A percentile compares a stretch with the other conserved stretches of the same genome.
Conservation (phyloP, 208 protist species). For the Sergeia podlipaevii region DNA sequence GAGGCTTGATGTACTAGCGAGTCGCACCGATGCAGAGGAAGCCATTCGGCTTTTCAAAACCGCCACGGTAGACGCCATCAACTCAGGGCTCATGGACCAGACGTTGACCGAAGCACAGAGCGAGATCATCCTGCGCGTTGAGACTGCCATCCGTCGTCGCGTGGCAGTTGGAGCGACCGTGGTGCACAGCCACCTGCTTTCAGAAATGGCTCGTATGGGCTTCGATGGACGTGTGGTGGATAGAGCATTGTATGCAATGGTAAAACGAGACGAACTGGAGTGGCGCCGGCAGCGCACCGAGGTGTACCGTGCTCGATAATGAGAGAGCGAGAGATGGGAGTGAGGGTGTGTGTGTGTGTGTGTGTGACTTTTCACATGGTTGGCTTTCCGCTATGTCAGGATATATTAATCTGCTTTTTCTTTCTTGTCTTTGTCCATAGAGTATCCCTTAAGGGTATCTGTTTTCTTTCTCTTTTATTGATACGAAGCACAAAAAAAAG, state of each 20-base stretch:
- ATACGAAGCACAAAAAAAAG: too few species aligned
- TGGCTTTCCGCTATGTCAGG: too few species aligned
- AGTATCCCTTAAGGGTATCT: too few species aligned
- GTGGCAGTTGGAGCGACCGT: constrained; percentile 84
- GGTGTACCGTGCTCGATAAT: constrained; percentile 65
- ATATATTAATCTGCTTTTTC: too few species aligned
- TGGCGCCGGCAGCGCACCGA: constrained; percentile 89
- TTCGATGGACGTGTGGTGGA: constrained; percentile 86
- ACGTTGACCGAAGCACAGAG: constrained; percentile 81
- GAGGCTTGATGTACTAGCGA: constrained; percentile 87
- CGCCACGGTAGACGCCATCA: constrained; percentile 94
- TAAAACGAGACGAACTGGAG: constrained; percentile 82
- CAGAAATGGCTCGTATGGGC: constrained; percentile 78
- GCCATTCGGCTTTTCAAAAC: constrained; percentile 95
- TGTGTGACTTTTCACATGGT: too few species aligned
- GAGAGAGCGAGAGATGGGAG: not conserved
- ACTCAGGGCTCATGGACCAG: constrained; percentile 71
- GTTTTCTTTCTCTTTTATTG: too few species aligned
- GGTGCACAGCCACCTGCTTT: constrained; percentile 72
- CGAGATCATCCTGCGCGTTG: constrained; percentile 77
- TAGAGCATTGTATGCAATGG: constrained; percentile 86
- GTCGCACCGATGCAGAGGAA: constrained; percentile 90
- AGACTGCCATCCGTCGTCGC: constrained; percentile 78
- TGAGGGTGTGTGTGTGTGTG: not conserved
- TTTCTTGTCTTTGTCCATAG: too few species aligned